These are phyloP conservation scores for Cladophialophora psammophila DNA, from an alignment of 2,329 filamentous ascomycete species.

Conservation along the genomic window DNA sequence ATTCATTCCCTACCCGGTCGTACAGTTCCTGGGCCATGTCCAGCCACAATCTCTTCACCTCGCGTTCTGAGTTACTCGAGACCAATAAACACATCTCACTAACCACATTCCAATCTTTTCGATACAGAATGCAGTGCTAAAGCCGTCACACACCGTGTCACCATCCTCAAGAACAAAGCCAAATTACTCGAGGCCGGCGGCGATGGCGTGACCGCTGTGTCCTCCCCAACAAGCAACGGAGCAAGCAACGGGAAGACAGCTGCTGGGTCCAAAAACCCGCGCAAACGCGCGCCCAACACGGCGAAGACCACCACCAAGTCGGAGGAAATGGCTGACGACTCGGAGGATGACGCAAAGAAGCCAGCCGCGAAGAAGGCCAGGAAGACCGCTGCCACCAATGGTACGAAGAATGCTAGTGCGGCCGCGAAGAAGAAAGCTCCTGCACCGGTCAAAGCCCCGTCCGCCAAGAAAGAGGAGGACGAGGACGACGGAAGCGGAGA, in stretches of 20 bases:
- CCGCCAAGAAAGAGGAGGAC: neutral
- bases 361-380: neutral
- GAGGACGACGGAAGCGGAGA: neutral
- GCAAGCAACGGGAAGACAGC: too few relatives aligned
- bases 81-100: neutral
- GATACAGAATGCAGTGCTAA: conserved; percentile 29
- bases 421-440: neutral
- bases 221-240: too few relatives aligned
- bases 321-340: neutral
- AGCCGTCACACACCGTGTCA: conserved; percentile 25
- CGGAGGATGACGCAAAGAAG: neutral
- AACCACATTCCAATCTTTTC: neutral
- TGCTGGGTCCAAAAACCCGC: too few relatives aligned
- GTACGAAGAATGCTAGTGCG: neutral
- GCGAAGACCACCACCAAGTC: neutral
- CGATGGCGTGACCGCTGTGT: neutral
- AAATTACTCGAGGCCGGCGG: conserved; percentile 1
- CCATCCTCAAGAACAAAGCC: conserved; percentile 18
- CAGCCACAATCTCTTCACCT: too few relatives aligned
- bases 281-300: neutral
- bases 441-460: neutral
- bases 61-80: too few relatives aligned
- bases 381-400: neutral
- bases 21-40: too few relatives aligned
- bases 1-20: too few relatives aligned